phyloP scores from a whole-genome alignment of 257 asterid species.

The Solanum habrochaites region DNA sequence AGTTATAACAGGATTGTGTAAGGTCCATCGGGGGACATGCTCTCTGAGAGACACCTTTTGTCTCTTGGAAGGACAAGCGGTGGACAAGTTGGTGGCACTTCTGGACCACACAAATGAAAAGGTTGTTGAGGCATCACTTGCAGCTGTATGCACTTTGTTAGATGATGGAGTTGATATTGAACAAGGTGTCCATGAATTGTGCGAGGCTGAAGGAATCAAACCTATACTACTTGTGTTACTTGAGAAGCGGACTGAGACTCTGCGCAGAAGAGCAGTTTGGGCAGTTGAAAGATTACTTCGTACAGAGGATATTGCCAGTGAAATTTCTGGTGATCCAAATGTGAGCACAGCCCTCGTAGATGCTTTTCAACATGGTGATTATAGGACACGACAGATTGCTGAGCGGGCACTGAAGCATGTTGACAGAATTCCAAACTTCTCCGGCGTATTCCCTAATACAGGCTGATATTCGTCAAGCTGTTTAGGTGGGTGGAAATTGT shows the following conservation, averaged over 20 bases:
- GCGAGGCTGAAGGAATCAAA: conserved; percentile 59
- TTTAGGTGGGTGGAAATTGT: conserved; percentile 1
- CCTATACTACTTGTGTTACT: conserved; percentile 62
- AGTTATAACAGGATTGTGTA: conserved; percentile 47
- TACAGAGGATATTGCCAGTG: conserved; percentile 49
- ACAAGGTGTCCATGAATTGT: conserved; percentile 56
- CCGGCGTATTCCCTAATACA: conserved; percentile 60
- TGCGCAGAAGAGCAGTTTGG: conserved; percentile 78
- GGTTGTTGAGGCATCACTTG: conserved; percentile 87
- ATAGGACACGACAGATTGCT: conserved; percentile 75
- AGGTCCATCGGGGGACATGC: conserved; percentile 63
- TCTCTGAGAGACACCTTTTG: conserved; percentile 71
- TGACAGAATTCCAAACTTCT: conserved; percentile 82
- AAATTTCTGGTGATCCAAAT: conserved; percentile 62
- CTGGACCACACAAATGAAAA: conserved; percentile 73
- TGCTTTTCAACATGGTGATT: conserved; percentile 83
- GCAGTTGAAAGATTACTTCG: conserved; percentile 77
- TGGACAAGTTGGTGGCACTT: conserved; percentile 67
- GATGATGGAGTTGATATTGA: conserved; percentile 77
- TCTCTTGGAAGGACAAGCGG: conserved; percentile 76
- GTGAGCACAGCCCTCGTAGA: conserved; percentile 80
- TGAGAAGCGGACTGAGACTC: conserved; percentile 67
- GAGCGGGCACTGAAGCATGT: conserved; percentile 82
- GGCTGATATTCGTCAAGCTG: conserved; percentile 7
- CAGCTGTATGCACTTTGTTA: conserved; percentile 67